phyloP scores from a whole-genome alignment of 202 grass and related monocot genomes.

The Setaria viridis region DNA sequence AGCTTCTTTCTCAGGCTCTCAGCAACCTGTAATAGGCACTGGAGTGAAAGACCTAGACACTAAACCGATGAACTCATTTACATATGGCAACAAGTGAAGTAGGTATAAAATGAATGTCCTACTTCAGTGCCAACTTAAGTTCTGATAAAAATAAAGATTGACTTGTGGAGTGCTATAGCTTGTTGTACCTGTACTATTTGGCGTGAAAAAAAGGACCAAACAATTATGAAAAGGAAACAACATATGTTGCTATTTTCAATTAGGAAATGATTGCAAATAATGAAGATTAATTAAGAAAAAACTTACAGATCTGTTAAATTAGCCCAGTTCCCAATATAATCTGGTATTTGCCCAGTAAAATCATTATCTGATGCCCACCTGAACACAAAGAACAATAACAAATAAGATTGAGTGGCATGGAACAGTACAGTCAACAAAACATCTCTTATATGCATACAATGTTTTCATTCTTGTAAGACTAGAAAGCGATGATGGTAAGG shows the following conservation, averaged over 20 bases:
- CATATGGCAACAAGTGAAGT: too few relatives aligned
- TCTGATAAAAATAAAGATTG: background rate
- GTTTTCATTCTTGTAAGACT: conserved; percentile 50
- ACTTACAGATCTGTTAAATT: conserved; percentile 62
- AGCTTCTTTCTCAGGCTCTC: too few relatives aligned
- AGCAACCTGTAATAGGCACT: too few relatives aligned
- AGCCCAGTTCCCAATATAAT: conserved; percentile 77
- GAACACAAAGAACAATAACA: background rate
- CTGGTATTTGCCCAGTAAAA: conserved; percentile 85
- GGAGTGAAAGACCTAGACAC: too few relatives aligned
- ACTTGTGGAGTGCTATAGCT: background rate
- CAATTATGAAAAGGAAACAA: too few relatives aligned
- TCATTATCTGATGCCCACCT: conserved; percentile 83
- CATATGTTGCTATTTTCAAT: too few relatives aligned
- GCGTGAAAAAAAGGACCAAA: background rate
- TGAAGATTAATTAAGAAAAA: background rate
- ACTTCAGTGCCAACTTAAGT: background rate
- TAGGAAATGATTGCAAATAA: background rate
- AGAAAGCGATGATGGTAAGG: conserved; percentile 64
- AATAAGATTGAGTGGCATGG: conserved; percentile 22
- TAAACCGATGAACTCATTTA: too few relatives aligned
- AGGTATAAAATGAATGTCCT: background rate
- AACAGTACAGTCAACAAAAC: background rate
- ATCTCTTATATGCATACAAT: conserved; percentile 51
- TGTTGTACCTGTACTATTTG: background rate